These are phyloP conservation scores for Septoria petroselini DNA, from an alignment of 2,329 filamentous ascomycete species.

Conservation along the genomic window DNA sequence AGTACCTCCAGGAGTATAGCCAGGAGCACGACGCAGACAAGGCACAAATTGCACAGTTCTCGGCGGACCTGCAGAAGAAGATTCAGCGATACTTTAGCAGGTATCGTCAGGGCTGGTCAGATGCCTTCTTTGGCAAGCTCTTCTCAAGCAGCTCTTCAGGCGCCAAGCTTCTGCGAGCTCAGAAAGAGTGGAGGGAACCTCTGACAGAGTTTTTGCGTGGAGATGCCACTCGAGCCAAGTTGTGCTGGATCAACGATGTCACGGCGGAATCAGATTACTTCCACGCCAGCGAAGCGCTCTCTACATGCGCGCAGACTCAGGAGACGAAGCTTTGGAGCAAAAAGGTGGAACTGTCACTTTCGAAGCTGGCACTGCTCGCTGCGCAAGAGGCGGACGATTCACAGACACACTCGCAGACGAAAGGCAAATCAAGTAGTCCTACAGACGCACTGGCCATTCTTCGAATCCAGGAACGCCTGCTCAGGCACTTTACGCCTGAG, in stretches of 20 bases:
- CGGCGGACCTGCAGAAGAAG: conserved; percentile 46
- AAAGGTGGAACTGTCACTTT: conserved; percentile 85
- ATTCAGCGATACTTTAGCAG: conserved; percentile 57
- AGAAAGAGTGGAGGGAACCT: conserved; percentile 62
- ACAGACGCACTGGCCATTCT: conserved; percentile 63
- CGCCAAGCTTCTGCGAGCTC: conserved; percentile 64
- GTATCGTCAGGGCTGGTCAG: conserved; percentile 65
- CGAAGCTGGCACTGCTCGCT: conserved; percentile 72
- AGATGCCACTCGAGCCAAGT: conserved; percentile 67
- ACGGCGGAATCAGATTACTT: conserved; percentile 70
- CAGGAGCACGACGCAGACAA: conserved; percentile 22
- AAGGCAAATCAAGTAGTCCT: conserved; percentile 1
- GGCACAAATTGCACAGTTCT: conserved; percentile 27
- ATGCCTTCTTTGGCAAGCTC: conserved; percentile 75
- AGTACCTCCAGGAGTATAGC: conserved; percentile 39
- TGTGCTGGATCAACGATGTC: conserved; percentile 95
- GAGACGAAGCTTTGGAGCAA: conserved; percentile 88
- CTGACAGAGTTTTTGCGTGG: conserved; percentile 76
- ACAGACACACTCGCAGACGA: conserved; percentile 5
- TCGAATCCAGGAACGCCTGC: conserved; percentile 75
- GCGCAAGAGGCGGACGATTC: conserved; percentile 44
- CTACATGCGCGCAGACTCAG: conserved; percentile 64
- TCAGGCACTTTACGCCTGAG: conserved; percentile 65
- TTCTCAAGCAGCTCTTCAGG: conserved; percentile 59
- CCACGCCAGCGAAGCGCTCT: conserved; percentile 67